Evolutionary conservation across 1,139 yeast species (phyloP), one percentile per base, ranked within the genome.

Genomic region (Ogataea hybrid): DNA sequence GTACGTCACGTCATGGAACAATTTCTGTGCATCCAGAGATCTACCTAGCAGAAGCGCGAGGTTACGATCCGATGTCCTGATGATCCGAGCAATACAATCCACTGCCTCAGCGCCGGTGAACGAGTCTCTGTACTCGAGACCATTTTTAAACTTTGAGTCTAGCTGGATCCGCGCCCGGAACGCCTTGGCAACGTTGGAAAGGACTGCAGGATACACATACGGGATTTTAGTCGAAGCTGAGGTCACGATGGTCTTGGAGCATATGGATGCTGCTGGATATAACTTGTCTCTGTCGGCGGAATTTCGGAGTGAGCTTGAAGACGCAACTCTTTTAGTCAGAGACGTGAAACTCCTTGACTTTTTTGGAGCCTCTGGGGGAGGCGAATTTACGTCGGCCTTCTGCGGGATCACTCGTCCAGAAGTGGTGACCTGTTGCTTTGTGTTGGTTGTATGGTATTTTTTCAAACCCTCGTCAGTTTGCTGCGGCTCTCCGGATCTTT

Each of bases 61-160:
- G 55, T 89, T 90, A 48, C 99, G 73, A 62, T 92, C 98, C 12
- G 89, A 85, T 3, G 97, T 90, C 52, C 95, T 73, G 43, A 92
- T 83, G 44, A 92, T 84, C 42, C 84, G 75, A 47, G 95, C 84
- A 45, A 92, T 81, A 20, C 84, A 76, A 63, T 89, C 97, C 35
- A 92, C 96, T 0, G 97, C 96, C 67, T 87, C 94, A 28, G 87
- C 75, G 16, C 99, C 99, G 0, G 96, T 85, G 60, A 94, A 94
- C 0, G 97, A 84, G 59, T 90, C 95, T 59, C 94, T 87, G 65
- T 90, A 90, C 49, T 92, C 87, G 54, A 92, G 75, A n/a, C 96
- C 97, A 65, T 90, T 94, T 59, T 92, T 92, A 57, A 85, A 84
- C 53, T 87, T 81, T 48, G 89, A 89, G 2, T 92, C 84, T 22